Base-by-base conservation (phyloP, 441 rosid genomes). In the Mallotus repandus region DNA sequence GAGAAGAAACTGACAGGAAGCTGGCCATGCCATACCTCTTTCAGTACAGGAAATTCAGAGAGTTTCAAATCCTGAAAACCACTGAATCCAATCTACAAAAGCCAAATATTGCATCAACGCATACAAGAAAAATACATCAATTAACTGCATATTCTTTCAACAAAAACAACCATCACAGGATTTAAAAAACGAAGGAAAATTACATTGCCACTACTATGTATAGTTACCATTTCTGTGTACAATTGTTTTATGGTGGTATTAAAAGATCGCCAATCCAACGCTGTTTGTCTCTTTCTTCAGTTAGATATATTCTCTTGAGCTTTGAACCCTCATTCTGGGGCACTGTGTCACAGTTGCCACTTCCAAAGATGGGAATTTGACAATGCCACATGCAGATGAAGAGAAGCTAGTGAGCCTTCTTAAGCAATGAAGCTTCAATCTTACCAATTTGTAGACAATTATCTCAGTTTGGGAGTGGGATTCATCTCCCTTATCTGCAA, bases 301-400 rank as follows among this genome's bases (percentile, higher is more conserved):
- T 29, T 7, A 21, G 12, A 2, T 7, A 1, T 25, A 58, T 46
- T 35, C 41, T 66, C 32, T 41, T 0, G 21, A 74, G 55, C 61
- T 0, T 16, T 29, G 71, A 43, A 65, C 43, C 56, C 63, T 46
- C 79, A 82, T 72, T 19, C 70, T 70, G 14, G 80, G 83, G 67
- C 81, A 80, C 6, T 58, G n/a, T 1, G 4, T 43, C 54, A 80
- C 70, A 9, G 0, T 6, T 19, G 74, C 52, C 2, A 35, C 4
- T 9, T 0, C 14, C 60, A 83, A 21, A 35, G 46, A 59, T 2
- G 82, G 80, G 50, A 83, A 80, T 13, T 19, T 59, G 61, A 83
- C 54, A 19, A 8, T 14, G 56, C 22, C 38, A 18, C 10, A 50
- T 0, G 46, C 38, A 0, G 64, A 65, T 75, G 67, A 80, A 54